Evolutionary conservation across 352 stramenopile genomes (phyloP).

Genomic region (Phytopythium montanum): DNA sequence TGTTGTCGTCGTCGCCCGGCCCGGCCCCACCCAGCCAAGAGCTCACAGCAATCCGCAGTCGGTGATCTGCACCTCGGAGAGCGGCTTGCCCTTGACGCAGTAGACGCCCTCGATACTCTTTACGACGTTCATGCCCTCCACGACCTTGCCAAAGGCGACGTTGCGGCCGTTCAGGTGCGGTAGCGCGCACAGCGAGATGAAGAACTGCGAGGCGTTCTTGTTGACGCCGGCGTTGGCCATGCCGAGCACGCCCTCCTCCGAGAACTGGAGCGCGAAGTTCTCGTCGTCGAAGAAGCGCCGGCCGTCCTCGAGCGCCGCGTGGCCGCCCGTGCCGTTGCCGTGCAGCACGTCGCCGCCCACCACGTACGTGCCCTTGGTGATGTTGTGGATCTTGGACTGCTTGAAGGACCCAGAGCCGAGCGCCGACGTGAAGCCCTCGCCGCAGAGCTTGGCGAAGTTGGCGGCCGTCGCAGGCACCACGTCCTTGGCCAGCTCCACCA

Average conservation of each 20-base stretch:
- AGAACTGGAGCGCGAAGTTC: slow-evolving; percentile 86
- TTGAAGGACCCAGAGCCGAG: slow-evolving; percentile 78
- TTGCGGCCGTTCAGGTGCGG: slow-evolving; percentile 87
- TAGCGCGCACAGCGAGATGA: slow-evolving; percentile 92
- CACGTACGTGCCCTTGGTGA: slow-evolving; percentile 80
- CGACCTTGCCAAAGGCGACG: slow-evolving; percentile 85
- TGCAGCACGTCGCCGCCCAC: slow-evolving; percentile 70
- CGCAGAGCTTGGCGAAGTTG: slow-evolving; percentile 81
- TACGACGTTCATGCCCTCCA: slow-evolving; percentile 79
- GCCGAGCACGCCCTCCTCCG: slow-evolving; percentile 76
- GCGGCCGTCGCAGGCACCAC: slow-evolving; percentile 69
- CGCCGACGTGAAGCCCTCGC: slow-evolving; percentile 55
- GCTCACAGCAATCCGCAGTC: slow-evolving; percentile 73
- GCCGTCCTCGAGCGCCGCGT: slow-evolving; percentile 65
- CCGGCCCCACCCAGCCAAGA: neutral
- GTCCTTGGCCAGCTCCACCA: slow-evolving; percentile 81
- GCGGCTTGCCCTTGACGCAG: slow-evolving; percentile 77
- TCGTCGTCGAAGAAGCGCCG: slow-evolving; percentile 83
- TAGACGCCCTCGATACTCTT: slow-evolving; percentile 83
- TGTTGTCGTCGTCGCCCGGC: neutral
- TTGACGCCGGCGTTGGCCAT: slow-evolving; percentile 98
- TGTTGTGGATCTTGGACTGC: slow-evolving; percentile 81
- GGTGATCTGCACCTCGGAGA: slow-evolving; percentile 80
- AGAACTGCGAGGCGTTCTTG: slow-evolving; percentile 99
- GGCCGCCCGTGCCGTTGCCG: slow-evolving; percentile 70